Evolutionary conservation across 352 stramenopile species (phyloP).

Genomic region (Phytopythium aichiense): DNA sequence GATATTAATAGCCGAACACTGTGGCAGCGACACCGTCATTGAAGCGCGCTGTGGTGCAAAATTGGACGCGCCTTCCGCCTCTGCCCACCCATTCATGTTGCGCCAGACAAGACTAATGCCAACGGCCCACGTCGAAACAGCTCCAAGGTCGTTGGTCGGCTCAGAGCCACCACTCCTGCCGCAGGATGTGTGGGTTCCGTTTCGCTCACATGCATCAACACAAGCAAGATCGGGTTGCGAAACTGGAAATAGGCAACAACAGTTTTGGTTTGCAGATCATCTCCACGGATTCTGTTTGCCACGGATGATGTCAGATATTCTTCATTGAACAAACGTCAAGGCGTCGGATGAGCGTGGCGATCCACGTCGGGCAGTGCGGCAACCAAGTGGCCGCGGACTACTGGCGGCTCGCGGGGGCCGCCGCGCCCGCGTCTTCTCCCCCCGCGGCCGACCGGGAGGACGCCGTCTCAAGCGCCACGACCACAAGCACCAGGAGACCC

Average conservation of each 20-base stretch:
- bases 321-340: no score
- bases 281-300: no score
- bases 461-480: not conserved
- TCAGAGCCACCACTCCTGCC: no score
- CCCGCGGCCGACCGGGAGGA: not conserved
- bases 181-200: no score
- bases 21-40: not conserved
- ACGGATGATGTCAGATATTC: no score
- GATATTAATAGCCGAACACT: no score
- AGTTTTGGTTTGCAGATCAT: no score
- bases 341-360: conserved; percentile 42
- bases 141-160: no score
- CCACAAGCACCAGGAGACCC: not conserved
- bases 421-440: not conserved
- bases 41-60: not conserved
- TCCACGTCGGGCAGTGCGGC: conserved; percentile 78
- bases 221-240: no score
- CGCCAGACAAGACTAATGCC: not conserved
- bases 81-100: not conserved
- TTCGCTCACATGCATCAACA: no score
- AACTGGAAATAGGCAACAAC: no score
- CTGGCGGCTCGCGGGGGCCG: conserved; percentile 36
- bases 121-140: no score
- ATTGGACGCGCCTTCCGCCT: not conserved
- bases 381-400: conserved; percentile 75